Evolutionary conservation across 306 rosid species (phyloP).

Genomic region (Glycine tomentella): DNA sequence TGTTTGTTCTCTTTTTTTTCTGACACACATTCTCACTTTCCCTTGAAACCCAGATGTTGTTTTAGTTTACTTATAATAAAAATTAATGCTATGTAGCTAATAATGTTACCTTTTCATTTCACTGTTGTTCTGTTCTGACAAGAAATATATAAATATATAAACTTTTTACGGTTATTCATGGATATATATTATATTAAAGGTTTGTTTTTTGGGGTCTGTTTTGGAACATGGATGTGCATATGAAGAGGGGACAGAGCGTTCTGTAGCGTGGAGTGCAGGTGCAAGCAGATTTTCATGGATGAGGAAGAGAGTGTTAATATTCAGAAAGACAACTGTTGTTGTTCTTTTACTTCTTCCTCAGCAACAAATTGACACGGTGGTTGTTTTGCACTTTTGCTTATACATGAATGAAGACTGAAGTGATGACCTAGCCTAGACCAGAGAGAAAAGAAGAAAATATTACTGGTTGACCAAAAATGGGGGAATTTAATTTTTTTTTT

Average conservation of each 20-base stretch:
- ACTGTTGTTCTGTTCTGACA: neutral
- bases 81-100: neutral
- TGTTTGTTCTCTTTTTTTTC: neutral
- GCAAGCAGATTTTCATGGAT: constrained; percentile 90
- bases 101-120: neutral
- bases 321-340: constrained; percentile 63
- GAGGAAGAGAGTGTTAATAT: constrained; percentile 65
- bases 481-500: neutral
- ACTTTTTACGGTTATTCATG: neutral
- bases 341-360: constrained; percentile 64
- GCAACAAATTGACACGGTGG: constrained; percentile 56
- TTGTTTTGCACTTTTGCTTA: constrained; percentile 61
- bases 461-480: constrained; percentile 30
- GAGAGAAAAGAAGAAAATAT: neutral
- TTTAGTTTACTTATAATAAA: neutral
- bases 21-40: neutral
- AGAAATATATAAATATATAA: neutral
- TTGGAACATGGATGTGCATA: neutral
- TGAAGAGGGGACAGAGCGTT: constrained; percentile 89
- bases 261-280: constrained; percentile 90
- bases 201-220: neutral
- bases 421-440: neutral
- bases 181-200: neutral
- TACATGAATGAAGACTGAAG: neutral
- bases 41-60: constrained; percentile 3